Conservation (phyloP, 2,329 filamentous ascomycete species). For the Nectriaceae sp. region DNA sequence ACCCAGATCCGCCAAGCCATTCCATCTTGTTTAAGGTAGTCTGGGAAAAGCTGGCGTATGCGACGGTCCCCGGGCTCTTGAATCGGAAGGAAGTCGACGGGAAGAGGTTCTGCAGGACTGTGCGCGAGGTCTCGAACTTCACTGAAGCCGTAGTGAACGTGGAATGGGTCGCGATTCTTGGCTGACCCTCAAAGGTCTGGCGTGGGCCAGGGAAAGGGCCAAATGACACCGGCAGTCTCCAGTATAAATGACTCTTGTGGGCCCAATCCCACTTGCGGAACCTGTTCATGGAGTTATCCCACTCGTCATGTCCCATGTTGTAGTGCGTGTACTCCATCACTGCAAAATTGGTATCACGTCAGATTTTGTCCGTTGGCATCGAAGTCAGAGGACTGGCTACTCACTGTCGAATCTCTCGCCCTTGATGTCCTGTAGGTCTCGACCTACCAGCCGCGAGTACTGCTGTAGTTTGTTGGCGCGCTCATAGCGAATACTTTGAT, state of each 20-base stretch:
- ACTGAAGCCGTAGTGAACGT: constrained; percentile 48
- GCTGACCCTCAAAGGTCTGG: constrained; percentile 11
- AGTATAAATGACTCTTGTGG: no score
- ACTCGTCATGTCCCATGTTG: constrained; percentile 24
- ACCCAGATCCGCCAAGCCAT: constrained; percentile 63
- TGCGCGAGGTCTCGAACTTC: constrained; percentile 51
- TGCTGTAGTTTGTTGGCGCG: constrained; percentile 61
- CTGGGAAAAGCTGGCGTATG: constrained; percentile 43
- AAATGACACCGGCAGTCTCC: constrained; percentile 23
- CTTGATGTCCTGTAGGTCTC: no score
- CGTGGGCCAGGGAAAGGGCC: constrained; percentile 24
- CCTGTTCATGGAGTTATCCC: constrained; percentile 15
- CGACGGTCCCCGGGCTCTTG: constrained; percentile 43
- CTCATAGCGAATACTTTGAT: constrained; percentile 58
- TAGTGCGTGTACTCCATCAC: no score
- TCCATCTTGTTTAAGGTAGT: constrained; percentile 52
- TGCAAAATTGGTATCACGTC: no score
- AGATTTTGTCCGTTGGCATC: no score
- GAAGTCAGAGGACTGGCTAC: no score
- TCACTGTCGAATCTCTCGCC: no score
- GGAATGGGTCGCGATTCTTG: constrained; percentile 13
- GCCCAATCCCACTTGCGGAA: constrained; percentile 16
- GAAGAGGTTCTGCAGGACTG: constrained; percentile 50
- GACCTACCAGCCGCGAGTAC: constrained; percentile 54
- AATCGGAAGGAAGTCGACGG: constrained; percentile 45